Evolutionary conservation across 2,329 filamentous ascomycete species (phyloP), one percentile per base, ranked within the genome.

Genomic region (Sphaerulina vaccinii): DNA sequence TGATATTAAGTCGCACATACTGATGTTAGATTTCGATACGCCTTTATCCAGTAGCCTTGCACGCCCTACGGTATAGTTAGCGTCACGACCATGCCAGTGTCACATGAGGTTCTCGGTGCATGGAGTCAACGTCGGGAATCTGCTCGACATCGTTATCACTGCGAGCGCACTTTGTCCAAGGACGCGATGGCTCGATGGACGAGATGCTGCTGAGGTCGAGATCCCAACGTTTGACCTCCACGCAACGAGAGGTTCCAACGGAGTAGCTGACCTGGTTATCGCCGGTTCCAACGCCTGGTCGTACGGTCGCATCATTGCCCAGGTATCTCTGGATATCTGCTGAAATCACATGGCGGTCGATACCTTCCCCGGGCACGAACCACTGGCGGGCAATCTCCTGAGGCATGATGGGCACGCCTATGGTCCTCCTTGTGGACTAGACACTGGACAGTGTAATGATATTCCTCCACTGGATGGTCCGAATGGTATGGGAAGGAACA

Each of bases 241-340:
- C n/a, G n/a, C n/a, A n/a, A n/a, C n/a, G n/a, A n/a, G n/a, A 39
- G 33, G 54, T 33, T 32, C 45, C 56, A 57, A 61, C 27, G 16
- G 37, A 38, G 5, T 15, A 49, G 59, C 70, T 67, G 61, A 76
- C 73, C 67, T 74, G 68, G 62, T 74, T 68, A 51, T 75, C 71
- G 49, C 70, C 73, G 54, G 65, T 73, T 60, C 73, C 73, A 41
- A 66, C 59, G 42, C 75, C 75, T 35, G 75, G 75, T 60, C 72
- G 70, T 38, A 77, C 74, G 51, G 75, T 74, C 42, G 75, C 75
- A 68, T 78, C 75, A 55, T 73, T 73, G 47, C 75, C 75, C 51
- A 78, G 64, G 60, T 77, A 78, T 61, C 74, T 71, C 66, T 77
- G 74, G 60, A 78, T 78, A 65, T 78, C 75, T 58, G 74, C 74